Conservation (phyloP, 2,329 filamentous ascomycete species). For the Aspergillus arachidicola region DNA sequence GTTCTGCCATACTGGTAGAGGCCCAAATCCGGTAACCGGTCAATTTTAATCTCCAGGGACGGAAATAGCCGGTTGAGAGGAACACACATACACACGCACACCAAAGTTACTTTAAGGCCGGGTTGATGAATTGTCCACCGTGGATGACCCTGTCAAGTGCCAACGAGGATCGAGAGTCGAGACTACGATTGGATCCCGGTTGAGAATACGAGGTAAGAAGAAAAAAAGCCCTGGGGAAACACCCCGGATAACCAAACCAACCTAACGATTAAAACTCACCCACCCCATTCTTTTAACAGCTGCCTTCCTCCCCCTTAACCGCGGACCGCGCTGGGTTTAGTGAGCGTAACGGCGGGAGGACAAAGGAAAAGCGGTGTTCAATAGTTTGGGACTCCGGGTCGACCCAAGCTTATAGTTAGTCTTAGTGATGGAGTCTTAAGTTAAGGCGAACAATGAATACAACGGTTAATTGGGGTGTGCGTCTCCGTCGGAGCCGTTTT, state of each 20-base stretch:
- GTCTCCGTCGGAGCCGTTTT: background rate
- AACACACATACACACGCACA: background rate
- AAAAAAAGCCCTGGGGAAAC: background rate
- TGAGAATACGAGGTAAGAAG: background rate
- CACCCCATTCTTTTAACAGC: no score
- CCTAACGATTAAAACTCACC: no score
- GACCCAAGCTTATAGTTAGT: background rate
- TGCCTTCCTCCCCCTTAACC: background rate
- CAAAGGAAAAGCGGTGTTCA: background rate
- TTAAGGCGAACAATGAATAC: background rate
- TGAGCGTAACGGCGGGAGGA: background rate
- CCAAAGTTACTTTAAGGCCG: background rate
- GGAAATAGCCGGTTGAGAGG: background rate
- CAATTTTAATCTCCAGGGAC: background rate
- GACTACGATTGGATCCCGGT: background rate
- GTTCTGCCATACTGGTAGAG: no score
- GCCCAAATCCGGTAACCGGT: background rate
- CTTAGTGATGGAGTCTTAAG: background rate
- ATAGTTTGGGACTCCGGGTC: background rate
- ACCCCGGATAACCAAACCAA: no score
- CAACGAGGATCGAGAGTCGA: background rate
- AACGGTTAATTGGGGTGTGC: background rate
- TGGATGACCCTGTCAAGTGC: background rate
- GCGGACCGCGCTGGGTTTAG: background rate
- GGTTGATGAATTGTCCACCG: background rate